Percentiles rank a stretch among this genome's conserved stretches.
phyloP scores from a whole-genome alignment of 1,139 yeast species.

The Arxiozyma telluris region DNA sequence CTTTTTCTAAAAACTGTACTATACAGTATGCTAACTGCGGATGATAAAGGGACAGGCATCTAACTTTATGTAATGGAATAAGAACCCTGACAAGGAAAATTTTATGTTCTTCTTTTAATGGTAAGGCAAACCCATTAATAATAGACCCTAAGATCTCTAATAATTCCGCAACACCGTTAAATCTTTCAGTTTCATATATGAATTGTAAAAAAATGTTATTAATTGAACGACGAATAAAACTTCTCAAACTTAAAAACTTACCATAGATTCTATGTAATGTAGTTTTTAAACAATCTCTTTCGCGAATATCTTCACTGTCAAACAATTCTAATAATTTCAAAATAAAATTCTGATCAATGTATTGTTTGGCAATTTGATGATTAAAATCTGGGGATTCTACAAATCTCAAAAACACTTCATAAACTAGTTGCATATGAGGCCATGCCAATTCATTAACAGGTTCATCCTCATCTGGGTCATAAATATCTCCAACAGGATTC shows the following conservation, averaged over 20 bases:
- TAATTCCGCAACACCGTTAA: slow-evolving; percentile 92
- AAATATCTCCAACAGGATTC: slow-evolving; percentile 90
- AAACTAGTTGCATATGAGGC: slow-evolving; percentile 98
- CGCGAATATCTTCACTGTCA: slow-evolving; percentile 95
- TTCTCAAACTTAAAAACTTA: slow-evolving; percentile 79
- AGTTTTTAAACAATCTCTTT: slow-evolving; percentile 89
- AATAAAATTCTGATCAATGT: slow-evolving; percentile 85
- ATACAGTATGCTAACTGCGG: slow-evolving; percentile 97
- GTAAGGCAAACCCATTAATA: slow-evolving; percentile 95
- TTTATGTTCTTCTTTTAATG: slow-evolving; percentile 94
- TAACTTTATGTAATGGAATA: slow-evolving; percentile 87
- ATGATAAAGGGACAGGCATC: slow-evolving; percentile 79
- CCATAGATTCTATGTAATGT: slow-evolving; percentile 95
- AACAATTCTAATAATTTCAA: slow-evolving; percentile 73
- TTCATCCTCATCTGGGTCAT: slow-evolving; percentile 98
- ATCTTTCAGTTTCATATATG: slow-evolving; percentile 89
- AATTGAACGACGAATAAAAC: slow-evolving; percentile 85
- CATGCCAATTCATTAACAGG: slow-evolving; percentile 94
- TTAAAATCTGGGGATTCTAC: slow-evolving; percentile 93
- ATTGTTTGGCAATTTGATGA: slow-evolving; percentile 86
- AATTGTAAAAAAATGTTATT: slow-evolving; percentile 89
- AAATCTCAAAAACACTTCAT: slow-evolving; percentile 86
- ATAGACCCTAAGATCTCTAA: slow-evolving; percentile 92
- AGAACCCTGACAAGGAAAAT: slow-evolving; percentile 80
- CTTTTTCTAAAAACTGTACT: slow-evolving; percentile 92